A percentile compares a stretch with the other conserved stretches of the same genome.
phyloP scores from a whole-genome alignment of 345 rosid genomes.

The Eucalyptus rudis region DNA sequence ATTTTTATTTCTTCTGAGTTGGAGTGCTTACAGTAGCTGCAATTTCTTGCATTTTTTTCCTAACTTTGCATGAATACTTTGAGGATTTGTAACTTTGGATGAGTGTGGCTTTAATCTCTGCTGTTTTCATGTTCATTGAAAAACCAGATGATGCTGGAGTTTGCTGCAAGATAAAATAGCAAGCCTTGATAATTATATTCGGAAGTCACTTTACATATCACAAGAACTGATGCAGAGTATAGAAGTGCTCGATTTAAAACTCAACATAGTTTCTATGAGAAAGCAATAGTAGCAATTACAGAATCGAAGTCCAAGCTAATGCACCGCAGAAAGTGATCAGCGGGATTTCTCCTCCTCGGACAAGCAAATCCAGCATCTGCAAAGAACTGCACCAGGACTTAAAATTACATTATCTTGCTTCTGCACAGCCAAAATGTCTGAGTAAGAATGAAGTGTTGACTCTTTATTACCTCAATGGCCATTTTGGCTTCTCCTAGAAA shows the following conservation, averaged over 20 bases:
- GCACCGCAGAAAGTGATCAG: neutral
- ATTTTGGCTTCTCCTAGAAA: constrained; percentile 1
- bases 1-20: neutral
- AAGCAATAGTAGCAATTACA: neutral
- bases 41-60: constrained; percentile 1
- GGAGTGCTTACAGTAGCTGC: neutral
- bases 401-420: neutral
- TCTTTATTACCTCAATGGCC: constrained; percentile 2
- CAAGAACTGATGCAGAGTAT: neutral
- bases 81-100: neutral
- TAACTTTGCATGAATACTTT: neutral
- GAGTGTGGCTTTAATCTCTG: constrained; percentile 1
- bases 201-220: neutral
- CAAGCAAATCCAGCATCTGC: constrained; percentile 37
- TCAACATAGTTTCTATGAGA: neutral
- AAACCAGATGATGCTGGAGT: neutral
- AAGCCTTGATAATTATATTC: too few relatives aligned
- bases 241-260: neutral
- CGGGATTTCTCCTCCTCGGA: constrained; percentile 12
- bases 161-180: neutral
- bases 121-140: neutral
- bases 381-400: constrained; percentile 13
- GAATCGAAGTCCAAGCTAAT: neutral
- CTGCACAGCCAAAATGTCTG: neutral
- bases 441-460: neutral